Evolutionary conservation across 2,329 filamentous ascomycete genomes (phyloP), one percentile per base, ranked within the genome.

Genomic region (Onygenales sp.): DNA sequence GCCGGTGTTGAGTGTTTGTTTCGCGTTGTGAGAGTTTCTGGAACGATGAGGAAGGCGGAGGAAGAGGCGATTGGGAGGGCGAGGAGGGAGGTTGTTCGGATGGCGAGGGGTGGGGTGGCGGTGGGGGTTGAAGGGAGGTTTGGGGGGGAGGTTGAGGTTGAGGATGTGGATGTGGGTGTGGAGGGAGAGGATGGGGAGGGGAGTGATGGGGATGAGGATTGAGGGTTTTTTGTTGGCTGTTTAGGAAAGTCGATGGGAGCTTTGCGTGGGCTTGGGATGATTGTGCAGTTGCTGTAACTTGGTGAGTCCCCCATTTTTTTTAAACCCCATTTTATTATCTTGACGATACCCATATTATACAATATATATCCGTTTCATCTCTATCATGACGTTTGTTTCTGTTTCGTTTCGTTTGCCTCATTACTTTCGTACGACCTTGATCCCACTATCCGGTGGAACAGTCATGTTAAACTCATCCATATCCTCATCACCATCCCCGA

Each of bases 31-130:
- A 80, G 88, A 57, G 89, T 96, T 11, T 93, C 88, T 59, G 93
- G 92, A 13, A 98, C 93, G 2, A 95, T 98, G 64, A 85, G 85
- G 61, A 95, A 95, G 70, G 86, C 84, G 2, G 91, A 97, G 70
- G 85, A 95, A 66, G 91, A 95, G 69, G 89, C 90, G 38, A 86
- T 97, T 62, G 79, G 84, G 3, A 78, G 88, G 56, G 88, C 89
- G 43, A 84, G 86, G 60, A 75, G 78, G 54, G 79, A 89, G 54
- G 84, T 95, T 55, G 74, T 87, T 43, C 79, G 82, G 33, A 83
- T 86, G 51, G 80, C 79, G 64, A 79, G 78, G 32, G 75, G 69
- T 45, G 72, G 71, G 64, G 71, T 68, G 60, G 71, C 61, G 55
- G 72, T 66, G 11, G 71, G 72, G 43, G 68, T 78, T 52, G 73